These are phyloP conservation scores for Coniochaeta sp. DNA, from an alignment of 2,329 filamentous ascomycete genomes.

Conservation along the genomic window DNA sequence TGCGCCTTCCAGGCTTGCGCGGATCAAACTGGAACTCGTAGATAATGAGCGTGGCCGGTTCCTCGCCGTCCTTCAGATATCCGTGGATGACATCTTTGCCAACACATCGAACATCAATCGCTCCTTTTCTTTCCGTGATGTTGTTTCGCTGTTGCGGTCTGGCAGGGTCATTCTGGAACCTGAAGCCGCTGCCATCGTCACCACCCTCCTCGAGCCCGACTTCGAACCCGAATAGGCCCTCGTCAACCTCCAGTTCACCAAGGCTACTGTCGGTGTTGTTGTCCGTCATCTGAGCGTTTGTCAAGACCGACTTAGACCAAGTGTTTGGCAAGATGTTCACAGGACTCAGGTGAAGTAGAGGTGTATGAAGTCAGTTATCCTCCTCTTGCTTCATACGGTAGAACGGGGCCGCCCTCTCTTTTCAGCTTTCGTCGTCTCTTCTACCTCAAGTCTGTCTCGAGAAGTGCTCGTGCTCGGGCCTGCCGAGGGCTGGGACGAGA, in stretches of 20 bases:
- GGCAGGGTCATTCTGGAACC: constrained; percentile 13
- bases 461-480: too few species aligned
- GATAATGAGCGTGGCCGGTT: constrained; percentile 15
- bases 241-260: not conserved
- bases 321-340: too few species aligned
- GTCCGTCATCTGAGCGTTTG: not conserved
- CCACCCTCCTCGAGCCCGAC: not conserved
- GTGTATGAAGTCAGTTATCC: too few species aligned
- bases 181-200: constrained; percentile 11
- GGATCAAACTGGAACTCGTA: constrained; percentile 17
- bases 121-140: constrained; percentile 14
- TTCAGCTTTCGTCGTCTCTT: too few species aligned
- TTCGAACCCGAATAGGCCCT: not conserved
- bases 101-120: constrained; percentile 17
- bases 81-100: constrained; percentile 18
- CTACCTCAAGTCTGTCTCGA: too few species aligned
- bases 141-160: constrained; percentile 14
- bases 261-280: not conserved
- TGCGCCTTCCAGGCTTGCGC: constrained; percentile 13
- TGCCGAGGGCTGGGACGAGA: too few species aligned
- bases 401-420: too few species aligned
- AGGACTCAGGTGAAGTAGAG: too few species aligned
- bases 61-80: constrained; percentile 11
- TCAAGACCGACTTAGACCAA: not conserved
- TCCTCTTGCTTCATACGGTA: too few species aligned